Percentiles rank a stretch among this genome's conserved stretches.
Evolutionary conservation across 1,284 basidiomycete genomes (phyloP).

Genomic region (Rugiboletus extremiorientalis): DNA sequence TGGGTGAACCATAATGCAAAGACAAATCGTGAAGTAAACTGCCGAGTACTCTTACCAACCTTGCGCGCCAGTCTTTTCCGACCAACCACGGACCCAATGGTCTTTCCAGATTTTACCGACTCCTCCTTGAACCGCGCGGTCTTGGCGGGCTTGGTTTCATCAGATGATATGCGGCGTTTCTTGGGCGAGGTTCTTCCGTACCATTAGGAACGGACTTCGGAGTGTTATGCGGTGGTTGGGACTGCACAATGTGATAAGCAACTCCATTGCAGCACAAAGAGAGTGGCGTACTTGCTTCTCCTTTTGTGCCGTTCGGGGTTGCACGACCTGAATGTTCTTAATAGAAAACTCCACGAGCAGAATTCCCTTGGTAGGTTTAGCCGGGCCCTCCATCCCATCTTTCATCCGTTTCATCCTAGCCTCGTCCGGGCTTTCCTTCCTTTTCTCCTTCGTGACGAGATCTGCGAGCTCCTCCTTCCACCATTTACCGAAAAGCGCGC

Average conservation of each 20-base stretch:
- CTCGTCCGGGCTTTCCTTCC: constrained; percentile 43
- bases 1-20: neutral
- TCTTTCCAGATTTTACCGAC: constrained; percentile 30
- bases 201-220: constrained; percentile 6
- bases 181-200: constrained; percentile 37
- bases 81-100: constrained; percentile 51
- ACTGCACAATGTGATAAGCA: constrained; percentile 7
- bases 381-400: constrained; percentile 53
- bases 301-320: constrained; percentile 56
- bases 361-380: constrained; percentile 53
- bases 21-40: constrained; percentile 2
- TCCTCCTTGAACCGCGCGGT: constrained; percentile 18
- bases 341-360: constrained; percentile 92
- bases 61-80: constrained; percentile 53
- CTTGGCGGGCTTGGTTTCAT: constrained; percentile 14
- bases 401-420: constrained; percentile 56
- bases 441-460: constrained; percentile 60
- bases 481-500: constrained; percentile 72
- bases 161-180: constrained; percentile 38
- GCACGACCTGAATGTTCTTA: constrained; percentile 89
- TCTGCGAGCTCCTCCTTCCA: constrained; percentile 81
- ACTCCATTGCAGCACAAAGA: neutral
- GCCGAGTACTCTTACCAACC: constrained; percentile 36
- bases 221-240: constrained; percentile 8
- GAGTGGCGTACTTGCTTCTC: constrained; percentile 23